These are phyloP conservation scores for Ceratobasidium sp. DNA, from an alignment of 1,284 basidiomycete species.

Conservation along the genomic window DNA sequence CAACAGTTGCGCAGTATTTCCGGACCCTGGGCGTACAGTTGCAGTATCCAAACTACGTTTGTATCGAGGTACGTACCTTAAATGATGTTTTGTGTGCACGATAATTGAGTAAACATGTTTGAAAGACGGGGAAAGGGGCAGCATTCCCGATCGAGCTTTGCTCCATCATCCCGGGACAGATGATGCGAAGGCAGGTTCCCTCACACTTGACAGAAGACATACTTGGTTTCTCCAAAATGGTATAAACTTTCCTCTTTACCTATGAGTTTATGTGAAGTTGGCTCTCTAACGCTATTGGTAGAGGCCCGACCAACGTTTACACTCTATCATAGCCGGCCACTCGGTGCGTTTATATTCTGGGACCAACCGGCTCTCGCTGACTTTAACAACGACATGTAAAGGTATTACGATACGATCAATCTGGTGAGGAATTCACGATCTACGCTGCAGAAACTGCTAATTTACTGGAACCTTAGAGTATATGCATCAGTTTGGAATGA, in stretches of 20 bases:
- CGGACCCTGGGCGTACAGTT: constrained; percentile 25
- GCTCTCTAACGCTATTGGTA: neutral
- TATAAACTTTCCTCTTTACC: neutral
- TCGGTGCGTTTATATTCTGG: constrained; percentile 3
- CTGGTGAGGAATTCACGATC: neutral
- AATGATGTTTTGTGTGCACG: neutral
- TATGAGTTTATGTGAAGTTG: too few relatives aligned
- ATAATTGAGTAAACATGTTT: neutral
- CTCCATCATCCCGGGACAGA: constrained; percentile 70
- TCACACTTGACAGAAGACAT: constrained; percentile 71
- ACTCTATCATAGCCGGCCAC: constrained; percentile 24
- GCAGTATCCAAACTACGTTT: constrained; percentile 38
- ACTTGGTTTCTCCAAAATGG: constrained; percentile 72
- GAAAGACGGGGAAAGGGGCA: constrained; percentile 12
- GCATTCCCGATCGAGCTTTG: constrained; percentile 73
- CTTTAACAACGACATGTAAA: neutral
- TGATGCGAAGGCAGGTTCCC: constrained; percentile 78
- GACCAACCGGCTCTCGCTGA: neutral
- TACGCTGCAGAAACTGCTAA: neutral
- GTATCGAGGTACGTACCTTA: constrained; percentile 33
- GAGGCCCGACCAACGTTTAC: constrained; percentile 29
- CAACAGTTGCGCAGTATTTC: constrained; percentile 43
- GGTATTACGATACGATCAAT: constrained; percentile 43
- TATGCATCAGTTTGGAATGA: constrained; percentile 43
- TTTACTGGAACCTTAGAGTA: constrained; percentile 34